Base-by-base conservation (phyloP, 2,329 filamentous ascomycete genomes). In the Alternaria alternata region DNA sequence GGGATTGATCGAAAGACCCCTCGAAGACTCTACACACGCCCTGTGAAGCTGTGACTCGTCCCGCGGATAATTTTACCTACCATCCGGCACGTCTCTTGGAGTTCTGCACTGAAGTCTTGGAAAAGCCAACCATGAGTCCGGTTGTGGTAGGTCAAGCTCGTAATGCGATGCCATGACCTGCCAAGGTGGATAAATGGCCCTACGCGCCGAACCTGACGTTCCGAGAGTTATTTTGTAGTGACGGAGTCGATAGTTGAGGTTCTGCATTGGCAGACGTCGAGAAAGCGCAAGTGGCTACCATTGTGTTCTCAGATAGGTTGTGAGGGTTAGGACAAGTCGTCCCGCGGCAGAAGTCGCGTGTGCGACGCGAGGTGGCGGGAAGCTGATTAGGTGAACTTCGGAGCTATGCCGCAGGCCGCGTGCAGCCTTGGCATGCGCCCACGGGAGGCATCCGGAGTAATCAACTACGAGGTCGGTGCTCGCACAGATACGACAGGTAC, bases 171-270 rank as follows among this genome's bases (percentile, higher is more conserved):
- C 42, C 55, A 61, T 52, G 32, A 52, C 30, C 38, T 58, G 64
- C 64, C 64, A 66, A 66, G 64, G 55, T 66, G 64, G 64, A 61
- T 61, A 63, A 66, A 65, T 64, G 62, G 62, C 43, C 57, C 57
- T 64, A 34, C 24, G 39, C 32, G 49, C 64, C 64, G 62, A 53
- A 51, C 36, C 56, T 59, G 36, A 36, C 34, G 22, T n/a, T 42
- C 12, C 0, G 32, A 36, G 32, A 36, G 11, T 36, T 0, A 4
- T 36, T 14, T 6, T 36, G 12, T 36, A 16, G 0, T 36, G 32
- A 36, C 32, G 32, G 16, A 36, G 32, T 36, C 12, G 32, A 36
- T 36, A 14, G 32, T 16, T 36, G 32, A 14, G 32, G 6, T 36
- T 36, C 14, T 36, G 32, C 11, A 32, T 32, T 32, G 30, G 30